Conservation (phyloP, 2,329 filamentous ascomycete species). For the Colletotrichum somersetense region DNA sequence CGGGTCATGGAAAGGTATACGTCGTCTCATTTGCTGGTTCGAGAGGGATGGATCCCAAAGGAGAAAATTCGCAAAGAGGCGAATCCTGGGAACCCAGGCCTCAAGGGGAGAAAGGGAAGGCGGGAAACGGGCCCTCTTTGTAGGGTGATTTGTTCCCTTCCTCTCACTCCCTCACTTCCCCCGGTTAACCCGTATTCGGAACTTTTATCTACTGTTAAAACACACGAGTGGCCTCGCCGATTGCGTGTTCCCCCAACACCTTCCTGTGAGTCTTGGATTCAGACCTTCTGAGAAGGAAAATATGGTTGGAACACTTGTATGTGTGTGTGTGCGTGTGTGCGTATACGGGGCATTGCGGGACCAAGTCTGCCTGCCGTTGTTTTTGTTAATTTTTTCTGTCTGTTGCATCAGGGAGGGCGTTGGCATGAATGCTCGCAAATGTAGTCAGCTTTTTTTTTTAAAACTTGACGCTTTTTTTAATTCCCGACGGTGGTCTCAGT, state of each 20-base stretch:
- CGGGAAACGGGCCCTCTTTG: neutral
- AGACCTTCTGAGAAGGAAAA: neutral
- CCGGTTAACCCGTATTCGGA: constrained; percentile 36
- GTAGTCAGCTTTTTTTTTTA: constrained; percentile 28
- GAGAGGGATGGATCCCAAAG: neutral
- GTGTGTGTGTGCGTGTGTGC: neutral
- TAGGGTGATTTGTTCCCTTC: constrained; percentile 3
- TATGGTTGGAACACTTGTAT: neutral
- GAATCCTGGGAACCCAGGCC: constrained; percentile 27
- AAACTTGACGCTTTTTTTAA: constrained; percentile 4
- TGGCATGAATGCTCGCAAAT: constrained; percentile 37
- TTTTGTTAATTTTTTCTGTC: neutral
- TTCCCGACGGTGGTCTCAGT: neutral
- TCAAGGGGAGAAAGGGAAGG: neutral
- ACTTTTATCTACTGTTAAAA: constrained; percentile 39
- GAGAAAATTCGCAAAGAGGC: neutral
- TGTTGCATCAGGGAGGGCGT: constrained; percentile 41
- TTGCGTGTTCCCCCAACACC: too few species aligned
- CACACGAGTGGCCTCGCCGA: neutral
- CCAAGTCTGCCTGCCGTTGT: neutral
- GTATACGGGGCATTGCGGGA: constrained; percentile 4
- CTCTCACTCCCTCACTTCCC: too few species aligned
- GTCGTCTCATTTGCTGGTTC: constrained; percentile 7
- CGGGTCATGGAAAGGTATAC: constrained; percentile 24
- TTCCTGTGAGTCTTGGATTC: constrained; percentile 16